These are phyloP conservation scores for Tothia fuscella DNA, from an alignment of 2,329 filamentous ascomycete genomes.

Conservation along the genomic window DNA sequence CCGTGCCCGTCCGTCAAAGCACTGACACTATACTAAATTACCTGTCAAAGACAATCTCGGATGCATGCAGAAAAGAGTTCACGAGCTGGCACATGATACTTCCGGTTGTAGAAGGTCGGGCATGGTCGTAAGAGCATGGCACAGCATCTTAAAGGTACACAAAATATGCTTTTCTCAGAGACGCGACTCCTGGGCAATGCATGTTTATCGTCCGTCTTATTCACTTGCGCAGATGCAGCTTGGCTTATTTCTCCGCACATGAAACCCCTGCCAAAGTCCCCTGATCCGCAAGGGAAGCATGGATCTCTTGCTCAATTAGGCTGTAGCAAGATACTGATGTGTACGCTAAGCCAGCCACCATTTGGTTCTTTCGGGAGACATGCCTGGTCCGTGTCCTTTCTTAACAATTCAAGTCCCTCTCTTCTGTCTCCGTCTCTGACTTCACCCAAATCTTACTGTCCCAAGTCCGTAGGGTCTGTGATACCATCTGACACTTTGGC, in stretches of 20 bases:
- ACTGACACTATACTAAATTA: too few species aligned
- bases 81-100: too few species aligned
- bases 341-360: not conserved
- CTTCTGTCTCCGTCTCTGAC: not conserved
- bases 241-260: constrained; percentile 6
- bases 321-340: not conserved
- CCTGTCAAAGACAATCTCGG: too few species aligned
- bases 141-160: too few species aligned
- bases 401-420: constrained; percentile 5
- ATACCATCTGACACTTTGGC: constrained; percentile 3
- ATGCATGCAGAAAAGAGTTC: too few species aligned
- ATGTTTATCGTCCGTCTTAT: too few species aligned
- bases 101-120: too few species aligned
- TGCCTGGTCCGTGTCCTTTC: not conserved
- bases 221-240: constrained; percentile 4
- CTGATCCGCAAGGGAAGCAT: not conserved
- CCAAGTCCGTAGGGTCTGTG: not conserved
- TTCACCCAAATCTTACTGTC: constrained; percentile 3
- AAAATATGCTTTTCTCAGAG: too few species aligned
- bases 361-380: constrained; percentile 1
- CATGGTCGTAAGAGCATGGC: too few species aligned
- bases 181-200: too few species aligned
- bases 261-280: constrained; percentile 1
- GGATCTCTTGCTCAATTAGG: not conserved
- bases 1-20: too few species aligned